Conservation (phyloP, 495 filamentous ascomycete genomes). For the Penicillium verhagenii region DNA sequence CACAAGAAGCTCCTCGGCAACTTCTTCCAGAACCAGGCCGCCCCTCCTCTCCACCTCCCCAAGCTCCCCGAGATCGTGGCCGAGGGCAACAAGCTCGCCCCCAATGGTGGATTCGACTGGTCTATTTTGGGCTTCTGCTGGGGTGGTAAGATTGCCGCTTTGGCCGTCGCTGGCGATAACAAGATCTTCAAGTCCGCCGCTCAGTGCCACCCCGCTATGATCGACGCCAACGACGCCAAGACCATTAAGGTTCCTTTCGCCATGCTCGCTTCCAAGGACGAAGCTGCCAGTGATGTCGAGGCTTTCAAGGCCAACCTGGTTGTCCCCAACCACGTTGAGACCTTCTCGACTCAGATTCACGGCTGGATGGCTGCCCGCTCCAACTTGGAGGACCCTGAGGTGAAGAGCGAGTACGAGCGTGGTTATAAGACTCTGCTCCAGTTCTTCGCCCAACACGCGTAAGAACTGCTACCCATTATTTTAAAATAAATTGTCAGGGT, state of each 20-base stretch:
- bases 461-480: slow-evolving; percentile 20
- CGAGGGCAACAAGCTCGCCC: slow-evolving; percentile 48
- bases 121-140: slow-evolving; percentile 92
- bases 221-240: slow-evolving; percentile 70
- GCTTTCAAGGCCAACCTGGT: slow-evolving; percentile 67
- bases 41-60: slow-evolving; percentile 59
- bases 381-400: slow-evolving; percentile 63
- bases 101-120: slow-evolving; percentile 61
- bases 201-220: slow-evolving; percentile 83
- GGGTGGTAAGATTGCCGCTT: slow-evolving; percentile 80
- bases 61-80: slow-evolving; percentile 63
- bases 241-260: slow-evolving; percentile 62
- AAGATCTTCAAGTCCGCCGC: slow-evolving; percentile 67
- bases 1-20: slow-evolving; percentile 71
- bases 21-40: slow-evolving; percentile 74
- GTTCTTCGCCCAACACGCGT: slow-evolving; percentile 75
- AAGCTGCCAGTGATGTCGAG: slow-evolving; percentile 63
- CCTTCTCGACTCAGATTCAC: slow-evolving; percentile 77
- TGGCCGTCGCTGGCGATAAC: slow-evolving; percentile 55
- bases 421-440: slow-evolving; percentile 73
- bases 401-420: slow-evolving; percentile 73
- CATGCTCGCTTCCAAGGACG: slow-evolving; percentile 67
- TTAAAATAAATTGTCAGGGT: neutral
- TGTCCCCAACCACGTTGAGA: slow-evolving; percentile 73
- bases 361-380: slow-evolving; percentile 86